Percentiles rank a stretch among this genome's conserved stretches.
Conservation (phyloP, 306 rosid species). For the Albizia julibrissin region DNA sequence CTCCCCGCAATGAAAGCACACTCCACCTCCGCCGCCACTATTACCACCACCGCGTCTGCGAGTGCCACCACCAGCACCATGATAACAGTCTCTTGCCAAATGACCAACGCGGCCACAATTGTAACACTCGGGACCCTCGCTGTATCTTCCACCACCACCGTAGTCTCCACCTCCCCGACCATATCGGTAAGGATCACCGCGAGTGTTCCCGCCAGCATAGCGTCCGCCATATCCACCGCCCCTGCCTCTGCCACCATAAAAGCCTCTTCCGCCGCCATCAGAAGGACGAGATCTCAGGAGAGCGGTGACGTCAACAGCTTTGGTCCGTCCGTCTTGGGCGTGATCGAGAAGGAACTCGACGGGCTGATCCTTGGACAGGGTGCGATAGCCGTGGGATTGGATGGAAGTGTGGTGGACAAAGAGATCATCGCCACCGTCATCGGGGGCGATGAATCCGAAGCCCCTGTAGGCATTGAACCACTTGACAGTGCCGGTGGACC, state of each 20-base stretch:
- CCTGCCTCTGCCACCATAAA: conserved; percentile 41
- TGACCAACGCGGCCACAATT: conserved; percentile 74
- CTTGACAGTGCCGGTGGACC: conserved; percentile 69
- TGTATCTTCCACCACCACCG: conserved; percentile 33
- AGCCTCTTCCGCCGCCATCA: not conserved
- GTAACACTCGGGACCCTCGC: conserved; percentile 59
- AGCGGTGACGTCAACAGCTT: conserved; percentile 65
- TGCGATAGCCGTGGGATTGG: conserved; percentile 72
- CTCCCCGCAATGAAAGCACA: conserved; percentile 72
- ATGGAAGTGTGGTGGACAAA: conserved; percentile 86
- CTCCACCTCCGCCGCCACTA: conserved; percentile 37
- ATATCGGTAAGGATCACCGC: conserved; percentile 23
- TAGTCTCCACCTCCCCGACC: conserved; percentile 30
- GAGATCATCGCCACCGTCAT: conserved; percentile 65
- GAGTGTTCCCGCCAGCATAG: conserved; percentile 33
- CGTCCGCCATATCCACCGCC: conserved; percentile 38
- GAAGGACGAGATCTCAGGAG: conserved; percentile 42
- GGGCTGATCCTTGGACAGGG: conserved; percentile 59
- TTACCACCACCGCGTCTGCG: conserved; percentile 27
- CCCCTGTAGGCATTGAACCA: conserved; percentile 86
- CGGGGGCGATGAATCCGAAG: conserved; percentile 77
- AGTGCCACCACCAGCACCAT: conserved; percentile 30
- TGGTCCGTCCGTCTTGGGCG: conserved; percentile 61
- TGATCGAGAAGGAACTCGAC: conserved; percentile 60
- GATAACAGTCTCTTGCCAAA: conserved; percentile 62